Evolutionary conservation across 352 stramenopile species (phyloP), one percentile per base, ranked within the genome.

Genomic region (Thraustochytrium striatum): DNA sequence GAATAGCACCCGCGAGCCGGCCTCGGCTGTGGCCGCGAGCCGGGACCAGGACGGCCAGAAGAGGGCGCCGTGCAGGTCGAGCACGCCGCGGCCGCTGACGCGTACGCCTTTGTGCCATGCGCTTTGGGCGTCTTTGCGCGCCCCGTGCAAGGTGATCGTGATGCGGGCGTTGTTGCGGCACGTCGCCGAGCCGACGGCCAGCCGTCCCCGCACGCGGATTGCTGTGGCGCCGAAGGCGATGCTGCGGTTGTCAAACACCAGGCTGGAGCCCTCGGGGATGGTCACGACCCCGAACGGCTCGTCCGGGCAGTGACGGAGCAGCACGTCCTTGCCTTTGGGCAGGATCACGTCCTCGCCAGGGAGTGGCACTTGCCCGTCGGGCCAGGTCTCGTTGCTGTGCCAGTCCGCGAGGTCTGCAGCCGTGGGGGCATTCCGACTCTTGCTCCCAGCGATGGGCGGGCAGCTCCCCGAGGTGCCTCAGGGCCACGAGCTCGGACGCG

Each of bases 131-230:
- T 83, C 61, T 30, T 0, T 38, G 1, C 32, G 13, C 8, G 8
- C 72, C 25, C 85, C 83, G 58, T 85, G 72, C n/a, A 87, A 69
- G 16, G 82, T 86, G 39, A 87, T 87, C 16, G 61, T 84, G 3
- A 87, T 3, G 16, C 69, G 25, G 32, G 68, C 69, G 21, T 73
- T 33, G 43, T 79, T 69, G 25, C 70, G 73, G 57, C 85, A 87
- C 32, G 69, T 85, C 53, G 80, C 68, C 16, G 72, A 84, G 61
- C 85, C 85, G 53, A 72, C 72, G 33, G 36, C 38, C 16, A 87
- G 68, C 9, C 36, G 25, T n/a, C 85, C 85, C 36, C 59, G 16
- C 7, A 87, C 84, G 9, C 73, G 50, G 19, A 87, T 85, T n/a
- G n/a, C 53, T 55, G 16, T 57, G 25, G 47, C 47, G 53, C 83